phyloP scores from a whole-genome alignment of 331 rosid genomes.

The Ulmus americana region DNA sequence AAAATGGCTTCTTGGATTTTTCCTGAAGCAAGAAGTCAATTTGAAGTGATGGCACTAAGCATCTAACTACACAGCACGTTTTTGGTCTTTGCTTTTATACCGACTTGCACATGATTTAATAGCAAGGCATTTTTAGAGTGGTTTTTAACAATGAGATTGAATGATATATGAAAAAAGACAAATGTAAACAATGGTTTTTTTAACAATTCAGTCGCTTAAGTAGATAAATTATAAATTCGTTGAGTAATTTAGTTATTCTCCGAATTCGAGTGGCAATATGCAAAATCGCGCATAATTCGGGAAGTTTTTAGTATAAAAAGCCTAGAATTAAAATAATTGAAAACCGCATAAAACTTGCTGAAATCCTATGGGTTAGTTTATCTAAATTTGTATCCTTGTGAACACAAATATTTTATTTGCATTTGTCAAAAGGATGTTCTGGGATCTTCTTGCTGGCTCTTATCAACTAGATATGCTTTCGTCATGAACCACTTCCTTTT shows the following conservation, averaged over 20 bases:
- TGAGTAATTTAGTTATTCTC: too few species aligned
- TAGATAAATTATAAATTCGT: too few species aligned
- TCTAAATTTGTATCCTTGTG: not conserved
- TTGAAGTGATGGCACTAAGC: not conserved
- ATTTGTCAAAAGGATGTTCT: not conserved
- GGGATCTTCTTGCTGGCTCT: not conserved
- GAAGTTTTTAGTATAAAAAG: too few species aligned
- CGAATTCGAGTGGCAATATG: too few species aligned
- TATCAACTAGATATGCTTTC: not conserved
- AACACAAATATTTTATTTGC: not conserved
- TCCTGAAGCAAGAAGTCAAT: not conserved
- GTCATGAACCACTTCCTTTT: not conserved
- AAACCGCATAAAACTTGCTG: not conserved
- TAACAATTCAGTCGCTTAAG: too few species aligned
- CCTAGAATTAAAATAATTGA: not conserved
- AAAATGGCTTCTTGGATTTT: not conserved
- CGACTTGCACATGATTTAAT: too few species aligned
- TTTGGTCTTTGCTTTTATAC: not conserved
- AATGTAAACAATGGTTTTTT: too few species aligned
- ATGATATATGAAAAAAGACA: too few species aligned
- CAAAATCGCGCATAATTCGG: too few species aligned
- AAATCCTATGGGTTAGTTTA: not conserved
- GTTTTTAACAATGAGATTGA: too few species aligned
- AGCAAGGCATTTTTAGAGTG: too few species aligned
- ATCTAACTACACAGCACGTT: not conserved